Evolutionary conservation across 495 filamentous ascomycete species (phyloP).

Genomic region (Astrocystis sublimbata): DNA sequence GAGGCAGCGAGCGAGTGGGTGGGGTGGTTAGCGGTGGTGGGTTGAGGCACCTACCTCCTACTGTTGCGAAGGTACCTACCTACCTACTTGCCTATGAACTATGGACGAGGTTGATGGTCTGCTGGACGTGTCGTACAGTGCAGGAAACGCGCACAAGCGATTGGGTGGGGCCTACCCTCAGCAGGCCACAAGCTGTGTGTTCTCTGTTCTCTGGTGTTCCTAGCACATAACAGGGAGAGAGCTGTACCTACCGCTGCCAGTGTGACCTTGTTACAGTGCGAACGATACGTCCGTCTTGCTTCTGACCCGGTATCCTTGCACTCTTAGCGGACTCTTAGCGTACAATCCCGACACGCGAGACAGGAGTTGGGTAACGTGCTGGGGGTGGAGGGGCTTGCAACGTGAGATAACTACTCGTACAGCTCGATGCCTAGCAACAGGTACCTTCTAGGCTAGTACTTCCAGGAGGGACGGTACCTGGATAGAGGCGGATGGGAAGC

Average conservation of each 20-base stretch:
- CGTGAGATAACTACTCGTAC: no score
- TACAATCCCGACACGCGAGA: background rate
- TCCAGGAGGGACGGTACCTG: no score
- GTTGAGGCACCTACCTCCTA: background rate
- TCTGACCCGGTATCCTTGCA: background rate
- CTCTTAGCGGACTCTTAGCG: no score
- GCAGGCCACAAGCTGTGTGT: no score
- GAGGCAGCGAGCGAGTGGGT: conserved; percentile 7
- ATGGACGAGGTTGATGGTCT: no score
- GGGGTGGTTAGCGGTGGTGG: conserved; percentile 13
- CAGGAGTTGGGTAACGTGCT: no score
- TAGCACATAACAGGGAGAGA: no score
- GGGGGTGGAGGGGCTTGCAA: conserved; percentile 1
- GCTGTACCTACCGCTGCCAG: background rate
- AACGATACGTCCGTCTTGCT: no score
- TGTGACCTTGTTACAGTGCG: background rate
- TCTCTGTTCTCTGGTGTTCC: conserved; percentile 9
- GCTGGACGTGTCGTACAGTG: background rate
- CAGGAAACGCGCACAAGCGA: background rate
- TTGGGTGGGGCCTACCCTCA: background rate
- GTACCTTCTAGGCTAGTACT: no score
- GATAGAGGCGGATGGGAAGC: background rate
- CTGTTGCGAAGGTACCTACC: background rate
- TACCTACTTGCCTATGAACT: no score
- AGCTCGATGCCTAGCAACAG: no score